phyloP scores from a whole-genome alignment of 495 filamentous ascomycete species.

The Podospora appendiculata region DNA sequence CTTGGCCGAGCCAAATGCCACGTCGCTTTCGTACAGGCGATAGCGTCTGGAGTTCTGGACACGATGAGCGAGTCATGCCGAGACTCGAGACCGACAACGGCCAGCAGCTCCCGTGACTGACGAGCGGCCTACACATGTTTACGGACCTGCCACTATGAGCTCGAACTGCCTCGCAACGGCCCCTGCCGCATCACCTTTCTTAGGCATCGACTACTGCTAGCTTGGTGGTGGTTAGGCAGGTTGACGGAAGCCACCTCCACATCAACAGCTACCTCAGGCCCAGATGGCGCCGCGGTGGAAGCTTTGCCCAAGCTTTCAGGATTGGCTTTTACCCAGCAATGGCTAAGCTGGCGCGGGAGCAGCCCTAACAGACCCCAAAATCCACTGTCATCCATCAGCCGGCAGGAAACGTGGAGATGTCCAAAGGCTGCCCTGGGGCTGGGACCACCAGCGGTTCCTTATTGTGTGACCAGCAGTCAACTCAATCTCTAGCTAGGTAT shows the following conservation, averaged over 20 bases:
- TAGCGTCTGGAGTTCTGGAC: no score
- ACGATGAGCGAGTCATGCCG: constrained; percentile 17
- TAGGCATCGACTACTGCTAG: no score
- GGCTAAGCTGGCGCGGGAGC: neutral
- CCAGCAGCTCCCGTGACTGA: no score
- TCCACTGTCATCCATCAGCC: neutral
- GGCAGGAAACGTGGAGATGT: neutral
- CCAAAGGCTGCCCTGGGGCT: neutral
- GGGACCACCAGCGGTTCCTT: no score
- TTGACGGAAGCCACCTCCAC: no score
- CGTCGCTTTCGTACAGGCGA: constrained; percentile 9
- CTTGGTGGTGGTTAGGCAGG: no score
- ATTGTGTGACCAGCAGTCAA: neutral
- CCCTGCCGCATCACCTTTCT: no score
- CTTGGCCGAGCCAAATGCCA: constrained; percentile 14
- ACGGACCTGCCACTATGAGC: no score
- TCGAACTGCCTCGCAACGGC: no score
- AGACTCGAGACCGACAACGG: constrained; percentile 1
- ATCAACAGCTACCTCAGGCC: no score
- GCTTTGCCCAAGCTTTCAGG: neutral
- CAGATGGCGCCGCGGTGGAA: no score
- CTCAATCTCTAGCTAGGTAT: neutral
- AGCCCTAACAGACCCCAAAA: neutral
- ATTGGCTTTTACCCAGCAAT: neutral
- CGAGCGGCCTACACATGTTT: no score